Conservation (phyloP, 805 yeast genomes). For the Yarrowia divulgata region DNA sequence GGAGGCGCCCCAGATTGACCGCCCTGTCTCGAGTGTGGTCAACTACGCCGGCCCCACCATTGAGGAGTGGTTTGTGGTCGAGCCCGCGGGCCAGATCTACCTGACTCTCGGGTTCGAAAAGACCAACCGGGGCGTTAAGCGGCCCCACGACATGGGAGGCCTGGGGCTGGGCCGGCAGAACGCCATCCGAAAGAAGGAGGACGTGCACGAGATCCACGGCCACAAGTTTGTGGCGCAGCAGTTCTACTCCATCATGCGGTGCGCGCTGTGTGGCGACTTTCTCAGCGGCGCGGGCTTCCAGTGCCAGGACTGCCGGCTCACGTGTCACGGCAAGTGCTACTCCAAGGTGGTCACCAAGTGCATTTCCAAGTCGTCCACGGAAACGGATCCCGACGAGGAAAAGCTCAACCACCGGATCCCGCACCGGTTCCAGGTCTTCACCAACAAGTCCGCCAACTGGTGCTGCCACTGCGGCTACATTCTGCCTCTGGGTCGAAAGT, state of each 20-base stretch:
- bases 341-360: constrained; percentile 81
- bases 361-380: constrained; percentile 74
- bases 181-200: constrained; percentile 90
- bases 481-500: constrained; percentile 92
- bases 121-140: constrained; percentile 58
- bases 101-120: constrained; percentile 82
- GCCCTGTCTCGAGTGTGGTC: not conserved
- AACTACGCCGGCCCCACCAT: constrained; percentile 48
- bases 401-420: constrained; percentile 96
- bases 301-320: constrained; percentile 78
- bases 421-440: constrained; percentile 90
- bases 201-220: constrained; percentile 91
- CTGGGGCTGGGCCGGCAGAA: constrained; percentile 89
- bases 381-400: constrained; percentile 70
- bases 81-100: constrained; percentile 91
- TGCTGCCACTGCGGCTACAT: constrained; percentile 99
- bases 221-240: constrained; percentile 96
- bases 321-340: constrained; percentile 81
- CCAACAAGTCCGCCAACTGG: constrained; percentile 97
- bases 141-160: constrained; percentile 56
- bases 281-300: constrained; percentile 80
- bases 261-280: constrained; percentile 97
- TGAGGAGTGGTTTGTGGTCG: constrained; percentile 87
- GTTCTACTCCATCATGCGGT: constrained; percentile 94
- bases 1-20: constrained; percentile 22